These are phyloP conservation scores for Rhizopus sp. DNA, from an alignment of 371 early-diverging fungal species.

Conservation along the genomic window DNA sequence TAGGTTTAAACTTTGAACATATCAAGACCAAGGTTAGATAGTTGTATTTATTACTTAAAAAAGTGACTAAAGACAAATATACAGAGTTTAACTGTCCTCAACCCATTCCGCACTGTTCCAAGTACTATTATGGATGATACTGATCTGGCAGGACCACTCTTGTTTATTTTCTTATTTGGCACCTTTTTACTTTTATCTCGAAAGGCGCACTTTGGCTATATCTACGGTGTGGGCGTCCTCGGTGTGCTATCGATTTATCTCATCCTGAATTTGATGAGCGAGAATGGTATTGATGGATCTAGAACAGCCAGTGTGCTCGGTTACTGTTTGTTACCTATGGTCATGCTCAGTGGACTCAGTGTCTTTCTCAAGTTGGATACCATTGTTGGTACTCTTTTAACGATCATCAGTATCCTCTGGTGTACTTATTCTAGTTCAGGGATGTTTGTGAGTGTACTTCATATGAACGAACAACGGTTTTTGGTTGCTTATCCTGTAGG, in stretches of 20 bases:
- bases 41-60: background rate
- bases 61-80: background rate
- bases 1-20: constrained; percentile 91
- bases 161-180: constrained; percentile 90
- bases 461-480: constrained; percentile 90
- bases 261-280: constrained; percentile 94
- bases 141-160: constrained; percentile 92
- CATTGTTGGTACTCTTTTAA: constrained; percentile 59
- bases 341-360: constrained; percentile 75
- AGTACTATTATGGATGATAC: constrained; percentile 92
- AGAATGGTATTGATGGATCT: constrained; percentile 83
- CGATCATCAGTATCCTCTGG: constrained; percentile 83
- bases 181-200: constrained; percentile 84
- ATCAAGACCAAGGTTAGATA: constrained; percentile 70
- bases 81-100: constrained; percentile 84
- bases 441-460: constrained; percentile 94
- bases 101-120: constrained; percentile 88
- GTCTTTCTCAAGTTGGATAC: constrained; percentile 52
- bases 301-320: constrained; percentile 95
- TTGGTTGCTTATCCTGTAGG: constrained; percentile 96
- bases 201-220: constrained; percentile 95
- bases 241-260: constrained; percentile 87
- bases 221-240: constrained; percentile 93
- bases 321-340: constrained; percentile 95
- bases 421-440: constrained; percentile 93